Evolutionary conservation across 164 flowering plant genomes (phyloP).

Genomic region (Chimonanthus salicifolius): DNA sequence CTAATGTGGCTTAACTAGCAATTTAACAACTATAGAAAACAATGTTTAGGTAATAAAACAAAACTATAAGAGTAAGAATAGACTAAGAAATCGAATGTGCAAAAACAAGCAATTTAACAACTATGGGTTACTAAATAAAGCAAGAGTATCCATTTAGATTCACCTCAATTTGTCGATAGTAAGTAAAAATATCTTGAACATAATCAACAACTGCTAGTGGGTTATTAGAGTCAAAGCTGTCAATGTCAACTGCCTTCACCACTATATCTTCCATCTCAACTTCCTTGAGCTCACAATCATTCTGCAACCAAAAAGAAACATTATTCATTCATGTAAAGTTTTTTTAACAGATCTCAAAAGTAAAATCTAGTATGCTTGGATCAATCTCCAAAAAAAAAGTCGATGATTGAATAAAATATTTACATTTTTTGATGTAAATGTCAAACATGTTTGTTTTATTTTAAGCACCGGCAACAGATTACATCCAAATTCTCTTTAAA

Average conservation of each 20-base stretch:
- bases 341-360: too few species aligned
- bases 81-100: background rate
- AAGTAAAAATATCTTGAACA: slow-evolving; percentile 59
- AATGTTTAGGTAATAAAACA: too few species aligned
- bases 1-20: too few species aligned
- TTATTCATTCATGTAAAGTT: too few species aligned
- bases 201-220: slow-evolving; percentile 82
- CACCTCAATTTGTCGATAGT: slow-evolving; percentile 66
- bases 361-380: too few species aligned
- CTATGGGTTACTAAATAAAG: background rate
- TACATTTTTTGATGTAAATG: too few species aligned
- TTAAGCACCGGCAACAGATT: background rate
- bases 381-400: background rate
- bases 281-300: slow-evolving; percentile 32
- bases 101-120: too few species aligned
- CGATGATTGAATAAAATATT: too few species aligned
- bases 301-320: slow-evolving; percentile 1
- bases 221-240: slow-evolving; percentile 51
- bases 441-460: too few species aligned
- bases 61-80: too few species aligned
- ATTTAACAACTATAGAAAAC: too few species aligned
- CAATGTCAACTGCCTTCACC: slow-evolving; percentile 60
- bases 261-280: slow-evolving; percentile 74
- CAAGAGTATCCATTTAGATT: background rate
- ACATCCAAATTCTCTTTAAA: background rate